Conservation (phyloP, 768 basidiomycete genomes). For the Rhizopogon vulgaris region DNA sequence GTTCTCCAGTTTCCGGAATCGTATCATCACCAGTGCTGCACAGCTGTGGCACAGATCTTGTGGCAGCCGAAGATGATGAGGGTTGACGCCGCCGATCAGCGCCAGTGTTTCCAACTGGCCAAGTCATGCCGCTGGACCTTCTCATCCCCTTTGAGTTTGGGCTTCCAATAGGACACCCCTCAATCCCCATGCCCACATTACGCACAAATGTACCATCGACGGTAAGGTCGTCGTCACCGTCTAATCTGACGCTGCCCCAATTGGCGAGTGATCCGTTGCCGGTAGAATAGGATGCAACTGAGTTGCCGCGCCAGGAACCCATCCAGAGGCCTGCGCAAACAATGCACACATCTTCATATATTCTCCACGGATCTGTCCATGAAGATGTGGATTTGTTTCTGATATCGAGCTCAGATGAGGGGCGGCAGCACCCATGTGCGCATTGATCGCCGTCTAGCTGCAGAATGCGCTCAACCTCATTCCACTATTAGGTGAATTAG, state of each 20-base stretch:
- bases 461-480: constrained; percentile 67
- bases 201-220: constrained; percentile 39
- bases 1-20: constrained; percentile 15
- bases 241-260: constrained; percentile 54
- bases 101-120: constrained; percentile 33
- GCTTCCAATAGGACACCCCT: constrained; percentile 43
- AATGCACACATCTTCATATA: constrained; percentile 83
- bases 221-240: constrained; percentile 61
- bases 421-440: constrained; percentile 29
- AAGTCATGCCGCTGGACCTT: constrained; percentile 46
- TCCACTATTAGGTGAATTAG: constrained; percentile 49
- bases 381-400: constrained; percentile 38
- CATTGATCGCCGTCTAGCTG: constrained; percentile 38
- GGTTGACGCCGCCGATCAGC: constrained; percentile 24
- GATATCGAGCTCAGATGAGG: constrained; percentile 18
- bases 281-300: constrained; percentile 42
- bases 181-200: constrained; percentile 64
- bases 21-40: constrained; percentile 9
- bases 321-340: constrained; percentile 82
- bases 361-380: constrained; percentile 73
- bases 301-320: constrained; percentile 53
- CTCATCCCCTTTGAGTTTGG: constrained; percentile 33
- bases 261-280: constrained; percentile 38
- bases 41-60: constrained; percentile 23
- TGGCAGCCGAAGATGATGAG: constrained; percentile 23